These are phyloP conservation scores for Diplodia corticola DNA, from an alignment of 2,329 filamentous ascomycete genomes.

Conservation along the genomic window DNA sequence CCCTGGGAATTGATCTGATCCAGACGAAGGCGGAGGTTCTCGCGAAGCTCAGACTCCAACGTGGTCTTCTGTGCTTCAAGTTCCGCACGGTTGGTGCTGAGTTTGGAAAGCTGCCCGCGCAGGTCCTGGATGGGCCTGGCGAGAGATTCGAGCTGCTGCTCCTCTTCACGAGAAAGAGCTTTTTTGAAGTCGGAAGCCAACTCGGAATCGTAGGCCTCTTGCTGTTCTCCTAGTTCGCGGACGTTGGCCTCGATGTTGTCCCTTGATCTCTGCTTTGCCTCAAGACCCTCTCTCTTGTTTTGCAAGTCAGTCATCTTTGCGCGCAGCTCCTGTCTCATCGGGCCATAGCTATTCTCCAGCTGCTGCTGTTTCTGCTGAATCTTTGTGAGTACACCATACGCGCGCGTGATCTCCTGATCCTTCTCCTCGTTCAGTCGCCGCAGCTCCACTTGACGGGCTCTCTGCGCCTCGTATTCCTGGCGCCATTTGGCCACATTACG, in stretches of 20 bases:
- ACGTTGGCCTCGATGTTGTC: constrained; percentile 67
- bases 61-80: constrained; percentile 79
- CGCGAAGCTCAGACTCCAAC: constrained; percentile 83
- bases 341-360: constrained; percentile 78
- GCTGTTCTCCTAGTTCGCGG: constrained; percentile 65
- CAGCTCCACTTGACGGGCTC: constrained; percentile 65
- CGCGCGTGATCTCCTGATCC: constrained; percentile 84
- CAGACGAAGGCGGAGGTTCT: constrained; percentile 82
- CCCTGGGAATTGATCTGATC: constrained; percentile 81
- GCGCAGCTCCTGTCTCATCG: constrained; percentile 73
- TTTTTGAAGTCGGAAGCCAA: constrained; percentile 89
- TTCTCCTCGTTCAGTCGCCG: constrained; percentile 71
- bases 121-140: constrained; percentile 70
- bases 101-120: constrained; percentile 72
- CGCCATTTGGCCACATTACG: constrained; percentile 73
- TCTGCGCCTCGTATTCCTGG: constrained; percentile 69
- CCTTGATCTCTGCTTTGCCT: constrained; percentile 64
- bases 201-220: constrained; percentile 77
- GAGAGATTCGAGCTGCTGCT: constrained; percentile 73
- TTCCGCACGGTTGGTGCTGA: constrained; percentile 71
- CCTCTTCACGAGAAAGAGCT: constrained; percentile 78
- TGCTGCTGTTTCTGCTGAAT: constrained; percentile 75
- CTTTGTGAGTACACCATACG: constrained; percentile 82
- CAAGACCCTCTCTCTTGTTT: constrained; percentile 70
- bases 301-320: constrained; percentile 74